Evolutionary conservation across 1,139 yeast species (phyloP).

Genomic region (Sugiyamaella xylanicola): DNA sequence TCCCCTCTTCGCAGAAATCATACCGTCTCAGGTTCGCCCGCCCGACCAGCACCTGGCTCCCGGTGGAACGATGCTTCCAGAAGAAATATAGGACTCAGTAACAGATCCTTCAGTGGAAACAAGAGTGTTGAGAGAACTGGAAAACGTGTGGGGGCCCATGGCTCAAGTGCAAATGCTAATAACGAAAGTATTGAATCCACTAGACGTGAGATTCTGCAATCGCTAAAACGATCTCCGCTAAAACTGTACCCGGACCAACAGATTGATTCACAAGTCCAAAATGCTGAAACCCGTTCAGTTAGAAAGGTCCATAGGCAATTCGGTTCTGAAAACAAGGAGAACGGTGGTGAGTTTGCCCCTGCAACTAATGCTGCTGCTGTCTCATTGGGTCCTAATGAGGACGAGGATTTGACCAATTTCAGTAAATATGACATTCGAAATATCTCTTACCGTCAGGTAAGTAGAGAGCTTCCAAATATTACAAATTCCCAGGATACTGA

Average conservation of each 20-base stretch:
- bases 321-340: constrained; percentile 8
- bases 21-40: constrained; percentile 13
- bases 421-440: constrained; percentile 12
- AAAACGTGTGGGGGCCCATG: background rate
- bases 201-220: constrained; percentile 13
- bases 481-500: too few relatives aligned
- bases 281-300: background rate
- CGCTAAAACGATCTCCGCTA: constrained; percentile 13
- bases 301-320: background rate
- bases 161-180: background rate
- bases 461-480: background rate
- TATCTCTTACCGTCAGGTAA: background rate
- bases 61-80: background rate
- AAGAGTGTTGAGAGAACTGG: background rate
- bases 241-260: constrained; percentile 11
- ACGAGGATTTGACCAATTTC: constrained; percentile 12
- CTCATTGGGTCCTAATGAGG: too few relatives aligned
- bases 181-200: constrained; percentile 8
- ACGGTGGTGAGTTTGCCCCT: background rate
- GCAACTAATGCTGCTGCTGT: background rate
- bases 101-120: background rate
- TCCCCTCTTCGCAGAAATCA: constrained; percentile 15
- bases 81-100: background rate
- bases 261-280: background rate
- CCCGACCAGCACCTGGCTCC: background rate